Percentiles rank a stretch among this genome's conserved stretches.
Conservation (phyloP, 2,329 filamentous ascomycete genomes). For the Fusarium albidum region DNA sequence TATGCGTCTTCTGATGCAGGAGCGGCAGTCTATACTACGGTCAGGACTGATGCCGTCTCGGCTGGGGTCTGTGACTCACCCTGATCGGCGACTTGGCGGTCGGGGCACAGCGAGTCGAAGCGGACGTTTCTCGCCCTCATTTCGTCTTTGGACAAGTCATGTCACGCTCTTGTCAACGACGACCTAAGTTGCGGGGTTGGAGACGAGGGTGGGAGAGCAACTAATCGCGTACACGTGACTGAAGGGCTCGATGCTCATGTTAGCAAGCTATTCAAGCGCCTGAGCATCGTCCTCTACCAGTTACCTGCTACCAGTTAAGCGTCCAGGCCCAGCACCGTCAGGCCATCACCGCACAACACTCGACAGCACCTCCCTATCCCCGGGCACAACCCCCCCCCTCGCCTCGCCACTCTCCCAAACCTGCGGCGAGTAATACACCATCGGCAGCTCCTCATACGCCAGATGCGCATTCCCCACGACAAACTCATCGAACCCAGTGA, state of each 20-base stretch:
- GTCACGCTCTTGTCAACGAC: no score
- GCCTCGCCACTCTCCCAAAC: conserved; percentile 41
- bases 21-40: conserved; percentile 22
- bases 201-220: no score
- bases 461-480: conserved; percentile 27
- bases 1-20: conserved; percentile 30
- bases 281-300: no score
- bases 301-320: no score
- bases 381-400: conserved; percentile 29
- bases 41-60: not conserved
- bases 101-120: conserved; percentile 21
- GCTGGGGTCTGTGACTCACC: conserved; percentile 6
- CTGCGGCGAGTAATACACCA: conserved; percentile 41
- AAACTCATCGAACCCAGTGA: conserved; percentile 33
- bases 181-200: no score
- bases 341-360: conserved; percentile 33
- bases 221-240: no score
- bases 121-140: conserved; percentile 23
- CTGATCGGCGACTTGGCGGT: conserved; percentile 25
- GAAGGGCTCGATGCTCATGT: no score
- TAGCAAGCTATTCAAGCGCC: no score
- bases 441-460: conserved; percentile 39
- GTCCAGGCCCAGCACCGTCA: no score
- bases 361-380: conserved; percentile 33
- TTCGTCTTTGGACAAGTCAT: no score